phyloP scores from a whole-genome alignment of 768 basidiomycete genomes.

The Agaricus sinodeliciosus region DNA sequence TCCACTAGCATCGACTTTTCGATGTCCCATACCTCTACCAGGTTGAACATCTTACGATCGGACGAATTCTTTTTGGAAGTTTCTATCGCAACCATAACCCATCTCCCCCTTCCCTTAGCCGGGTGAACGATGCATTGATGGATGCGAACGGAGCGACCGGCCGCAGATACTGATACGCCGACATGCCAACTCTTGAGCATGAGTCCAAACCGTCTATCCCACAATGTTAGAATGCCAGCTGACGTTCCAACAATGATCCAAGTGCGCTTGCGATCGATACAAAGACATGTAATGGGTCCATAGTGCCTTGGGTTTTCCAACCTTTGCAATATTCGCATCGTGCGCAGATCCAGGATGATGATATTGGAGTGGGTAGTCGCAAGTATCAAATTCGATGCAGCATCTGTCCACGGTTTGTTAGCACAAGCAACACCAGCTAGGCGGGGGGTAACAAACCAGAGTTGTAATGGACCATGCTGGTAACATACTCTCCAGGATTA shows the following conservation, averaged over 20 bases:
- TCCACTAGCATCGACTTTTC: constrained; percentile 78
- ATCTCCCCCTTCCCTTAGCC: constrained; percentile 78
- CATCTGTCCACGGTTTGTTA: constrained; percentile 30
- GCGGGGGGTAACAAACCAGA: constrained; percentile 3
- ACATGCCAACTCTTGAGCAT: constrained; percentile 85
- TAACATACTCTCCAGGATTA: constrained; percentile 71
- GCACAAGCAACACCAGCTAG: neutral
- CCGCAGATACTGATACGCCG: constrained; percentile 38
- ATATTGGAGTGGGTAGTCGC: constrained; percentile 79
- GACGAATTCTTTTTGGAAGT: constrained; percentile 37
- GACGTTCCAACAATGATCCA: constrained; percentile 91
- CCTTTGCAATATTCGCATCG: constrained; percentile 68
- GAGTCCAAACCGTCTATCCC: constrained; percentile 94
- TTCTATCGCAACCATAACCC: constrained; percentile 83
- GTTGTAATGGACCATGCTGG: constrained; percentile 70
- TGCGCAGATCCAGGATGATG: constrained; percentile 73
- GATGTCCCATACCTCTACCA: constrained; percentile 83
- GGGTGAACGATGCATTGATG: constrained; percentile 81
- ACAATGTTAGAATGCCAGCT: constrained; percentile 78
- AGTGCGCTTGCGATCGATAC: constrained; percentile 74
- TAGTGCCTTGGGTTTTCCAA: constrained; percentile 83
- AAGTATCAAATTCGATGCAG: constrained; percentile 76
- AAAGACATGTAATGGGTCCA: constrained; percentile 82
- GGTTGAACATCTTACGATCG: constrained; percentile 38
- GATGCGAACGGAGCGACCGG: constrained; percentile 48